phyloP scores from a whole-genome alignment of 371 early-diverging fungal species.

The Mortierella polycephala region DNA sequence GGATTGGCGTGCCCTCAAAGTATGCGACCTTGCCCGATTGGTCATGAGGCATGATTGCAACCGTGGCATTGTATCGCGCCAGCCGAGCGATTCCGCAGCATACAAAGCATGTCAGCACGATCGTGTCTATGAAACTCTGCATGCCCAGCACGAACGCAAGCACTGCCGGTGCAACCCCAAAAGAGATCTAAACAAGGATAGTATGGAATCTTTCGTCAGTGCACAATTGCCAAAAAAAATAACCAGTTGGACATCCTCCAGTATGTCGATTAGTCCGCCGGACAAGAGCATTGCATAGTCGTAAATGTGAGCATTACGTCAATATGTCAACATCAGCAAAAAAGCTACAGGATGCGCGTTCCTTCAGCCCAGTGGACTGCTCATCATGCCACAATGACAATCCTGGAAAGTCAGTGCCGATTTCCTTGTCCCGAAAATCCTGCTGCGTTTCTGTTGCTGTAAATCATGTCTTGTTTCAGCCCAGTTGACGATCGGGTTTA shows the following conservation, averaged over 20 bases:
- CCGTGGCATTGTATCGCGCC: slow-evolving; percentile 91
- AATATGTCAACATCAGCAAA: slow-evolving; percentile 1
- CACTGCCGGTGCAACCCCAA: slow-evolving; percentile 90
- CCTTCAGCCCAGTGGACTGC: too few species aligned
- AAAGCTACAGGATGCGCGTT: background rate
- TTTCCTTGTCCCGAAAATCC: too few species aligned
- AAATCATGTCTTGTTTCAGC: too few species aligned
- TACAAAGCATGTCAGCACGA: slow-evolving; percentile 86
- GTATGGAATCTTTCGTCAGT: background rate
- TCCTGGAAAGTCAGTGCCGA: too few species aligned
- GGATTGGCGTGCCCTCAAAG: slow-evolving; percentile 95
- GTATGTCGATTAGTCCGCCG: background rate
- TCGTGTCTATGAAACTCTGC: slow-evolving; percentile 82
- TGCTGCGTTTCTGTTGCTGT: too few species aligned
- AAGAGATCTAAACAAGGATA: slow-evolving; percentile 67
- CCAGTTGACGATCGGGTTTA: too few species aligned
- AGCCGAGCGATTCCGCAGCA: slow-evolving; percentile 90
- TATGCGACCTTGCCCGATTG: slow-evolving; percentile 78
- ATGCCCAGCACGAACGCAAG: slow-evolving; percentile 89
- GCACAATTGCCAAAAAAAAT: background rate
- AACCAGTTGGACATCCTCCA: slow-evolving; percentile 2
- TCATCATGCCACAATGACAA: background rate
- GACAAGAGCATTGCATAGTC: background rate
- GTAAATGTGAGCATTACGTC: slow-evolving; percentile 25
- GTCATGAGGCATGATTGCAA: slow-evolving; percentile 83